A percentile compares a stretch with the other conserved stretches of the same genome.
These are phyloP conservation scores for Citrullus amarus DNA, from an alignment of 306 rosid genomes.

Conservation along the genomic window DNA sequence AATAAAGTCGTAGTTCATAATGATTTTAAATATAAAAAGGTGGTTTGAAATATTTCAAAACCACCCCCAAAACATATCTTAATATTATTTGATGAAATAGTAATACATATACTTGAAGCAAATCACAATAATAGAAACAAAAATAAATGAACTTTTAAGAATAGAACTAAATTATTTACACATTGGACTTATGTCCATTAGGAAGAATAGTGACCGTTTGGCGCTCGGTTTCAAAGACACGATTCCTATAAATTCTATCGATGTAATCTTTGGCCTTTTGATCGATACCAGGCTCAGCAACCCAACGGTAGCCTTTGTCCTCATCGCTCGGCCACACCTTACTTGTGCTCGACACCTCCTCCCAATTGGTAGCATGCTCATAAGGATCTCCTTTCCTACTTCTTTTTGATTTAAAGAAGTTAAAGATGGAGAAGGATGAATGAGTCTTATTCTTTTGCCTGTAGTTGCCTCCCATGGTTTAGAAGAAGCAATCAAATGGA, in stretches of 20 bases:
- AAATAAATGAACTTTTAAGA: too few relatives aligned
- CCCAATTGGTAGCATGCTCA: slow-evolving; percentile 6
- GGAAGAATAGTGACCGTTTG: background rate
- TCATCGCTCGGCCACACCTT: slow-evolving; percentile 40
- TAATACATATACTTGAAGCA: too few relatives aligned
- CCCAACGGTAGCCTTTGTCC: background rate
- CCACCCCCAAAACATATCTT: too few relatives aligned
- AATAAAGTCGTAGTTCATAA: too few relatives aligned
- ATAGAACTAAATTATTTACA: background rate
- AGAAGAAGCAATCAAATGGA: background rate
- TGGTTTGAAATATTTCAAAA: too few relatives aligned
- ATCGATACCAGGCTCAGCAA: background rate
- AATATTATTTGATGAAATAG: too few relatives aligned
- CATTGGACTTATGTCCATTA: background rate
- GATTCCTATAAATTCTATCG: background rate
- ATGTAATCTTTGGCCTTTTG: background rate
- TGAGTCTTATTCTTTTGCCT: background rate
- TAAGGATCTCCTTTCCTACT: slow-evolving; percentile 10
- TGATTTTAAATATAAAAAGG: too few relatives aligned
- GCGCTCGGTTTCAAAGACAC: background rate
- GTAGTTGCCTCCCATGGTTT: background rate
- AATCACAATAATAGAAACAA: too few relatives aligned
- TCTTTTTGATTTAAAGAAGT: slow-evolving; percentile 33
- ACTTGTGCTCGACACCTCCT: slow-evolving; percentile 19
- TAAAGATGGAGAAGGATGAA: slow-evolving; percentile 39